Evolutionary conservation across 306 rosid genomes (phyloP), one percentile per base, ranked within the genome.

Genomic region (Albizia julibrissin): DNA sequence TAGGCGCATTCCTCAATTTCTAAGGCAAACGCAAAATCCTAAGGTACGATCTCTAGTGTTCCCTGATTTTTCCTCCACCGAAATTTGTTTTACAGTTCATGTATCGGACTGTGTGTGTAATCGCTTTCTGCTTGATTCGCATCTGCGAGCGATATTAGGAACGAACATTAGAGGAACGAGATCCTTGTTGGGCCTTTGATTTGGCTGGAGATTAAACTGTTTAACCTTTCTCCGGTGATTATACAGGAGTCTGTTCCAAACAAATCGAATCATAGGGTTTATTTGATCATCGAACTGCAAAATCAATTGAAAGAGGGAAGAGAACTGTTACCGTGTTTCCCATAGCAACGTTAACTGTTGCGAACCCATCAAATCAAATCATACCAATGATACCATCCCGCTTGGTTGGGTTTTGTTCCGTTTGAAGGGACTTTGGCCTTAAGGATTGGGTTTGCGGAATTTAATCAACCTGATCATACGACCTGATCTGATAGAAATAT

Each of bases 41-140:
- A 22, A 83, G 86, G 86, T 83, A 83, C 69, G 68, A 49, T 54
- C 11, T 13, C 39, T 49, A 8, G 42, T 76, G 14, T 58, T 22
- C 69, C 54, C 68, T 11, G 7, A 6, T 33, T 50, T 50, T 56
- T 37, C 7, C 18, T 72, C 33, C 81, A 72, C 18, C 6, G 21
- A 37, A 46, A 5, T 26, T 27, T 10, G 52, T 44, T n/a, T 27
- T 18, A 0, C 6, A 15, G 3, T 37, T 14, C 27, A 46, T 77
- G 10, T 18, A 0, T 24, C 31, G 24, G 33, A 11, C 66, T 12
- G 16, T 24, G 3, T 72, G 14, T 47, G 49, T 39, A 14, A 40
- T 14, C 43, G 18, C 47, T 52, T 19, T 13, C 50, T 74, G 33
- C 31, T n/a, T 80, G 65, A 6, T 58, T 61, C 27, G 64, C 46